Evolutionary conservation across 2,329 filamentous ascomycete species (phyloP).

Genomic region (Aspergillus thermomutatus): DNA sequence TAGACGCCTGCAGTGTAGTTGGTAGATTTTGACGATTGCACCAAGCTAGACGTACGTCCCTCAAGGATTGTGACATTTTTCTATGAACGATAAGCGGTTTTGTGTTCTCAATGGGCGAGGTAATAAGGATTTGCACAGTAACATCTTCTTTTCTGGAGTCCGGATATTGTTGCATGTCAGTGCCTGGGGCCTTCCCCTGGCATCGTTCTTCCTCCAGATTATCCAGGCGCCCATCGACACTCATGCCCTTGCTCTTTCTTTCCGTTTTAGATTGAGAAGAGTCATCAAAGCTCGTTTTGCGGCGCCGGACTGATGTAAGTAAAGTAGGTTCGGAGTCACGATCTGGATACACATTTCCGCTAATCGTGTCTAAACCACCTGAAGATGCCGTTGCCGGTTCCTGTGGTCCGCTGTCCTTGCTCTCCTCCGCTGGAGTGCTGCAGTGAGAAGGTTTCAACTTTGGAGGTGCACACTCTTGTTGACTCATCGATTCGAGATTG

Average conservation of each 20-base stretch:
- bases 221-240: neutral
- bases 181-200: neutral
- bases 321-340: neutral
- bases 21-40: constrained; percentile 58
- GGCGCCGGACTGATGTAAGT: neutral
- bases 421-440: neutral
- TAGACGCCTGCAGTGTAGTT: constrained; percentile 46
- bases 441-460: neutral
- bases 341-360: neutral
- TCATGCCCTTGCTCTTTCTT: neutral
- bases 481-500: neutral
- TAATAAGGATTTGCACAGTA: constrained; percentile 63
- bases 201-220: neutral
- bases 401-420: neutral
- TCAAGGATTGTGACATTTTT: constrained; percentile 64
- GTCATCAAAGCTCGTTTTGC: neutral
- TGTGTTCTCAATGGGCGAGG: constrained; percentile 61
- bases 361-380: neutral
- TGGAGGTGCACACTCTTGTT: neutral
- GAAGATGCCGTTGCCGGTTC: neutral
- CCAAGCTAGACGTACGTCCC: constrained; percentile 68
- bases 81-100: constrained; percentile 62
- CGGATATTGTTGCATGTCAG: neutral
- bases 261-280: neutral
- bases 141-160: constrained; percentile 39